These are phyloP conservation scores for Russula griseocarnosa DNA, from an alignment of 768 basidiomycete species.

Conservation along the genomic window DNA sequence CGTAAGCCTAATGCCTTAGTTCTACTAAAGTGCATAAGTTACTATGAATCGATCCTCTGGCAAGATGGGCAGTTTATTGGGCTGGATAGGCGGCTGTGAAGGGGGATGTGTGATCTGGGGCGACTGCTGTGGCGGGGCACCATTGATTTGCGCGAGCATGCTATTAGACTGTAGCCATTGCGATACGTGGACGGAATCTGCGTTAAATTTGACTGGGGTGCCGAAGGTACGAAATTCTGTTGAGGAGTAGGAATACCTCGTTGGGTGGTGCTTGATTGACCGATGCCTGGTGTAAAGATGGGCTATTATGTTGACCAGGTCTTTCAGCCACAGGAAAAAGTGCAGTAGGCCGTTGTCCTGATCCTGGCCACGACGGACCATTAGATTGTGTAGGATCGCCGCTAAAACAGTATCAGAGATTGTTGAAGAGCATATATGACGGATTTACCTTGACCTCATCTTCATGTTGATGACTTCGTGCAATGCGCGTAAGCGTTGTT, in stretches of 20 bases:
- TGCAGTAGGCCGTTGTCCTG: conserved; percentile 10
- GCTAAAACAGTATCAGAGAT: conserved; percentile 5
- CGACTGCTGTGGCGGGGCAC: conserved; percentile 13
- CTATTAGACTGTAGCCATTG: conserved; percentile 6
- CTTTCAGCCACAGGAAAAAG: conserved; percentile 14
- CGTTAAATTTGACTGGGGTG: conserved; percentile 13
- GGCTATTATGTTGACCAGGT: conserved; percentile 18
- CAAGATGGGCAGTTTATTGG: conserved; percentile 4
- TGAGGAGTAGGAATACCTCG: conserved; percentile 18
- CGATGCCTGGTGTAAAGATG: conserved; percentile 12
- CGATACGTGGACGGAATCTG: conserved; percentile 20
- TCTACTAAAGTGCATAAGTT: conserved; percentile 2
- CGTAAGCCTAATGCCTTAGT: background rate
- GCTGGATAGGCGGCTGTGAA: background rate
- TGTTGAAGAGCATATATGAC: background rate
- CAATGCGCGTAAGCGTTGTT: background rate
- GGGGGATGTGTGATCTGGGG: background rate
- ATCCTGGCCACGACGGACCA: conserved; percentile 1
- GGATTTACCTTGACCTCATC: conserved; percentile 9
- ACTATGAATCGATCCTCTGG: conserved; percentile 10
- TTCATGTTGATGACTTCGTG: conserved; percentile 4
- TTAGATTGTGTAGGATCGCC: conserved; percentile 16
- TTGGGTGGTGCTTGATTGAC: conserved; percentile 10
- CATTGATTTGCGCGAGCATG: background rate
- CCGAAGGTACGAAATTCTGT: conserved; percentile 12